A percentile compares a stretch with the other conserved stretches of the same genome.
These are phyloP conservation scores for Colletotrichum noveboracense DNA, from an alignment of 2,329 filamentous ascomycete species.

Conservation along the genomic window DNA sequence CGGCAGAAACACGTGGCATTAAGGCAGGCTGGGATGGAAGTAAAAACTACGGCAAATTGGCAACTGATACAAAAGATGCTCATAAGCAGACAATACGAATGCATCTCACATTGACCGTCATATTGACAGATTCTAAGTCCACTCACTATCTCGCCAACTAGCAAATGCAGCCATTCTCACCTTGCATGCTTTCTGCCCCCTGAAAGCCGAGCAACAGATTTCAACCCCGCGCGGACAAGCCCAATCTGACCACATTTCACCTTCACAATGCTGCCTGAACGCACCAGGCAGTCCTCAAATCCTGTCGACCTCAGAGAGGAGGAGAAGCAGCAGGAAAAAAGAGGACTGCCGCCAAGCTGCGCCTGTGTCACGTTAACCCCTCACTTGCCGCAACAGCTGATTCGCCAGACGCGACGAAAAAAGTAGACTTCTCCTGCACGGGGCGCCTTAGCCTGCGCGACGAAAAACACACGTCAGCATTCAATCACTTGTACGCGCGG, in stretches of 20 bases:
- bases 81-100: neutral
- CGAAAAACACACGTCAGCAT: neutral
- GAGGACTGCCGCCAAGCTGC: neutral
- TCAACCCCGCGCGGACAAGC: neutral
- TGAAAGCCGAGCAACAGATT: no score
- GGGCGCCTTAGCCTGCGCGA: neutral
- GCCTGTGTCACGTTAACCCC: neutral
- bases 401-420: neutral
- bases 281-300: neutral
- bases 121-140: neutral
- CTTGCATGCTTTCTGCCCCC: neutral
- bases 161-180: neutral
- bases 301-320: neutral
- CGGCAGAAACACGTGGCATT: fast-evolving
- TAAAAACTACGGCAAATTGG: neutral
- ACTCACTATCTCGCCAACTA: neutral
- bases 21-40: neutral
- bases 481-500: neutral
- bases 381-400: neutral
- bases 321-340: neutral
- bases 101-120: neutral
- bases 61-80: neutral
- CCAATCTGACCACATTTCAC: neutral
- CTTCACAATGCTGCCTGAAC: neutral
- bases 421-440: neutral